Base-by-base conservation (phyloP, 1,284 basidiomycete species). In the Butyriboletus regius region DNA sequence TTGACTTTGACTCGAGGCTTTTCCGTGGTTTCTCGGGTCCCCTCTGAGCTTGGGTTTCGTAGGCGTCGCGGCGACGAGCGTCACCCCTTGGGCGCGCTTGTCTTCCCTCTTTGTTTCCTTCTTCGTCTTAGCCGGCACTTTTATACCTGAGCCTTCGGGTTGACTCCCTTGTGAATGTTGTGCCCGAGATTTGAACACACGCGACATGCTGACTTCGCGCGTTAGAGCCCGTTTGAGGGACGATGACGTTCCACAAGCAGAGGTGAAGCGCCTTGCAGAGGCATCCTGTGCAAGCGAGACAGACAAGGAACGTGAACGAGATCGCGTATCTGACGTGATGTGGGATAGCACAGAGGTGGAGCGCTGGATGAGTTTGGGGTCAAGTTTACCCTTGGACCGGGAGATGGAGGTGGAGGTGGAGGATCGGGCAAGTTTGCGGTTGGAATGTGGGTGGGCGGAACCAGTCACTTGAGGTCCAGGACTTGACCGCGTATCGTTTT, bases 201-300 rank as follows among this genome's bases (percentile, higher is more conserved):
- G 75, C 13, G 78, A 80, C 85, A 87, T 87, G 66, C 81, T 85
- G 55, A 87, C 73, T 63, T 87, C 84, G 31, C 81, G 73, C 49
- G 74, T 77, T 17, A 85, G 64, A 5, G 74, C 65, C 8, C 75
- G 72, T 54, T 76, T 78, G 58, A 66, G 75, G 68, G 37, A 64
- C 57, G 53, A 71, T 63, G 53, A 68, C 64, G 57, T 71, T 68
- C 44, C 53, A 0, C 55, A 49, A 13, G 38, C 68, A 55, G 43
- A 56, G 49, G 20, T 72, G 22, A 75, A 71, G 29, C 75, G 71
- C 55, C 73, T 71, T 20, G 72, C 69, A 43, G 76, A 75, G 22
- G 75, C 72, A 53, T 79, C 75, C 33, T 63, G 64, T 41, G 78
- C 77, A 4, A 86, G 72, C 0, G 82, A 79, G 13, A 83, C 63